Conservation (phyloP, 2,329 filamentous ascomycete genomes). For the Clathrospora elynae region DNA sequence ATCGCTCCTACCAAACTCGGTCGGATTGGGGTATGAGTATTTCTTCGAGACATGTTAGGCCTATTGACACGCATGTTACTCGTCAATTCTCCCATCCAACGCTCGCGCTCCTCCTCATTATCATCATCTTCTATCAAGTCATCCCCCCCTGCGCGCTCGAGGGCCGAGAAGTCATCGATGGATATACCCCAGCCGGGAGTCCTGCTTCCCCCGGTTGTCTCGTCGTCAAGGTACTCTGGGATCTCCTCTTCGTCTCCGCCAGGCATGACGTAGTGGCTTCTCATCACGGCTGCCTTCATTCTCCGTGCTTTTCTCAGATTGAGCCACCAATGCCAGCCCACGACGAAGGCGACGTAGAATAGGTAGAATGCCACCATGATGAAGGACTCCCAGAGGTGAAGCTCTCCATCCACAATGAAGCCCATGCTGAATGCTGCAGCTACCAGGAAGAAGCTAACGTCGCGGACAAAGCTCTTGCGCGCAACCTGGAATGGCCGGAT, state of each 20-base stretch:
- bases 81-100: slow-evolving; percentile 77
- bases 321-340: slow-evolving; percentile 89
- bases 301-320: slow-evolving; percentile 65
- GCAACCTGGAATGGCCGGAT: slow-evolving; percentile 94
- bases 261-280: slow-evolving; percentile 72
- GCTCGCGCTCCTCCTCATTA: slow-evolving; percentile 66
- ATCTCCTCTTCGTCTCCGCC: slow-evolving; percentile 64
- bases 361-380: slow-evolving; percentile 90
- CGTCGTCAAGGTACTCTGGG: slow-evolving; percentile 59
- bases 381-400: slow-evolving; percentile 87
- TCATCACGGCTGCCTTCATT: slow-evolving; percentile 71
- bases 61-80: slow-evolving; percentile 91
- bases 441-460: slow-evolving; percentile 89
- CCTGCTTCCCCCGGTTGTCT: slow-evolving; percentile 49
- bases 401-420: slow-evolving; percentile 81
- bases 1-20: slow-evolving; percentile 91
- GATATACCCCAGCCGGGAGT: slow-evolving; percentile 57
- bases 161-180: slow-evolving; percentile 66
- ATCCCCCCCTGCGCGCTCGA: slow-evolving; percentile 65
- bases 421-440: slow-evolving; percentile 85
- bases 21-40: slow-evolving; percentile 80
- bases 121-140: slow-evolving; percentile 61
- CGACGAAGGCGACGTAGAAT: slow-evolving; percentile 87
- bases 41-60: slow-evolving; percentile 69
- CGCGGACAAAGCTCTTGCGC: slow-evolving; percentile 85